These are phyloP conservation scores for Pleurostoma richardsiae DNA, from an alignment of 2,329 filamentous ascomycete species.

Conservation along the genomic window DNA sequence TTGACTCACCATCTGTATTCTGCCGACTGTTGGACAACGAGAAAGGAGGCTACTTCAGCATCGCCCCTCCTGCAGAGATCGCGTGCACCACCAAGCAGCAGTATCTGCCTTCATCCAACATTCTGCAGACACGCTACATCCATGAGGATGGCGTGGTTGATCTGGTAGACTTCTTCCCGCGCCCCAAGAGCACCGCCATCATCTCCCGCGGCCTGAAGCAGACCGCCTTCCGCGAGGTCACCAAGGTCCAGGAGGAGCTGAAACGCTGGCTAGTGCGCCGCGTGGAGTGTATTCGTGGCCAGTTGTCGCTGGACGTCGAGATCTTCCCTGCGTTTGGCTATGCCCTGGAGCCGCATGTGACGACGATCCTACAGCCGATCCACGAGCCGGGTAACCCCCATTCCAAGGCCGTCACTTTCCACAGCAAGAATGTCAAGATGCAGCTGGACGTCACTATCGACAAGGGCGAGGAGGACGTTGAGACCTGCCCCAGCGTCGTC, in stretches of 20 bases:
- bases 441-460: slow-evolving; percentile 66
- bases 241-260: slow-evolving; percentile 52
- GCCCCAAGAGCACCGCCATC: slow-evolving; percentile 55
- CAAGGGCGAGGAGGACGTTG: slow-evolving; percentile 41
- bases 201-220: slow-evolving; percentile 40
- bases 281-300: slow-evolving; percentile 67
- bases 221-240: slow-evolving; percentile 48
- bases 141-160: slow-evolving; percentile 71
- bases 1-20: slow-evolving; percentile 73
- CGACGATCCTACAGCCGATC: slow-evolving; percentile 43
- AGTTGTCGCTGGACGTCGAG: slow-evolving; percentile 61
- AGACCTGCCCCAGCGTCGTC: slow-evolving; percentile 43
- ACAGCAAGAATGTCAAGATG: slow-evolving; percentile 51
- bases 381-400: slow-evolving; percentile 30
- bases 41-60: slow-evolving; percentile 69
- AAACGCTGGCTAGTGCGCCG: slow-evolving; percentile 68
- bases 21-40: slow-evolving; percentile 69
- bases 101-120: slow-evolving; percentile 70
- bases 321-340: slow-evolving; percentile 72
- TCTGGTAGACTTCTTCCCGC: slow-evolving; percentile 70
- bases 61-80: slow-evolving; percentile 47
- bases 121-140: slow-evolving; percentile 73
- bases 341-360: slow-evolving; percentile 56
- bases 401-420: slow-evolving; percentile 61
- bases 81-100: slow-evolving; percentile 69